Percentiles rank a stretch among this genome's conserved stretches.
phyloP scores from a whole-genome alignment of 345 rosid genomes.

The Salix viminalis region DNA sequence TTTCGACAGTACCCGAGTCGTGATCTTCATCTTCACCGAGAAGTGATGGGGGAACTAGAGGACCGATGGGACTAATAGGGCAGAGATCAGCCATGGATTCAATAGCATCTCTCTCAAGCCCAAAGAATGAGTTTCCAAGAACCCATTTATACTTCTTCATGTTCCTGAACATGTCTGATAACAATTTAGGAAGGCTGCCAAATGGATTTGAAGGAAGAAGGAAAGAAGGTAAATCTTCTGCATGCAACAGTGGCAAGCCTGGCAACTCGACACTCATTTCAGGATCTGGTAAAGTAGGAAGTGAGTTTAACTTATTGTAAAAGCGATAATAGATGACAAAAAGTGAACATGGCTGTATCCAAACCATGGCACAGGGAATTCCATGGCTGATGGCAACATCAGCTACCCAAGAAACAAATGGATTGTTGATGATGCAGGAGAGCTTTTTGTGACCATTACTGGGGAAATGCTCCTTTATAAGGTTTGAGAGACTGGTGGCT shows the following conservation, averaged over 20 bases:
- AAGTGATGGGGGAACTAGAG: conserved; percentile 42
- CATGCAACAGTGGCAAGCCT: conserved; percentile 36
- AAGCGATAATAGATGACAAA: conserved; percentile 39
- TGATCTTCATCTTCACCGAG: conserved; percentile 24
- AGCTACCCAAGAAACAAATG: conserved; percentile 49
- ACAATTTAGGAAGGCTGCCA: conserved; percentile 11
- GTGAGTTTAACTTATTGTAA: conserved; percentile 26
- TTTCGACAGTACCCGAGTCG: conserved; percentile 21
- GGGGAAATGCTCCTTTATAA: conserved; percentile 29
- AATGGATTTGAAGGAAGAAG: conserved; percentile 37
- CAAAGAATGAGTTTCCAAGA: conserved; percentile 41
- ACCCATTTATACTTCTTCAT: conserved; percentile 37
- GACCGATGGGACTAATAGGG: conserved; percentile 43
- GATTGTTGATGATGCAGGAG: conserved; percentile 40
- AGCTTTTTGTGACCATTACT: conserved; percentile 25
- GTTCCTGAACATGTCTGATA: conserved; percentile 24
- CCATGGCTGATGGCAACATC: conserved; percentile 34
- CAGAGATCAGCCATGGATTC: conserved; percentile 35
- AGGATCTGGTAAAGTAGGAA: conserved; percentile 33
- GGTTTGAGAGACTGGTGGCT: conserved; percentile 30
- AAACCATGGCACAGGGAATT: conserved; percentile 46
- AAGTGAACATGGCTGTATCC: conserved; percentile 54
- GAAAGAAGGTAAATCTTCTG: conserved; percentile 47
- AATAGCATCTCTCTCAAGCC: conserved; percentile 40
- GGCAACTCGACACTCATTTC: conserved; percentile 28